phyloP scores from a whole-genome alignment of 805 yeast genomes.

The Candida qinlingensis region DNA sequence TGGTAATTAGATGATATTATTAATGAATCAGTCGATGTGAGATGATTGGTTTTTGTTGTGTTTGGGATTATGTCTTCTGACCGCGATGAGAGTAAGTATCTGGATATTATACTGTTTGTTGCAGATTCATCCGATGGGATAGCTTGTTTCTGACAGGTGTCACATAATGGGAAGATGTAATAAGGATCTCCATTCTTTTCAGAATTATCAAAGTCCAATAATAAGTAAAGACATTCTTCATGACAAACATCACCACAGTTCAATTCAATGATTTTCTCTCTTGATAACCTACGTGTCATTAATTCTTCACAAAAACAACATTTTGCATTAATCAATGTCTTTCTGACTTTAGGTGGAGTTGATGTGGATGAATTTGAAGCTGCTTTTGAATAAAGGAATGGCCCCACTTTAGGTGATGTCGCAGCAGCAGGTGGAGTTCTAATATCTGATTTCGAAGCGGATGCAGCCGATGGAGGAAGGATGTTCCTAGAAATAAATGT shows the following conservation, averaged over 20 bases:
- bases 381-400: conserved; percentile 11
- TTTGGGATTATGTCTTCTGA: background rate
- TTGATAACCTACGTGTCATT: conserved; percentile 30
- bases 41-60: background rate
- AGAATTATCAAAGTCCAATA: conserved; percentile 9
- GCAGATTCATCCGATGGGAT: conserved; percentile 20
- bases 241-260: conserved; percentile 42
- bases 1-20: conserved; percentile 10
- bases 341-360: conserved; percentile 14
- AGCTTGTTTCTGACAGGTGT: conserved; percentile 15
- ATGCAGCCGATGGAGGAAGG: conserved; percentile 1
- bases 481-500: conserved; percentile 16
- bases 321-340: conserved; percentile 12
- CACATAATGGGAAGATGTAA: conserved; percentile 22
- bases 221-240: conserved; percentile 37
- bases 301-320: conserved; percentile 43
- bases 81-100: conserved; percentile 9
- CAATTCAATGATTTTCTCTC: conserved; percentile 34
- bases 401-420: conserved; percentile 16
- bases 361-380: background rate
- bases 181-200: conserved; percentile 4
- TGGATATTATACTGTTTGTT: conserved; percentile 17
- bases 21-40: conserved; percentile 5
- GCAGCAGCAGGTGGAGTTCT: background rate
- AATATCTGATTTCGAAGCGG: background rate